Evolutionary conservation across 176 grass and related monocot genomes (phyloP).

Genomic region (Avena eriantha): DNA sequence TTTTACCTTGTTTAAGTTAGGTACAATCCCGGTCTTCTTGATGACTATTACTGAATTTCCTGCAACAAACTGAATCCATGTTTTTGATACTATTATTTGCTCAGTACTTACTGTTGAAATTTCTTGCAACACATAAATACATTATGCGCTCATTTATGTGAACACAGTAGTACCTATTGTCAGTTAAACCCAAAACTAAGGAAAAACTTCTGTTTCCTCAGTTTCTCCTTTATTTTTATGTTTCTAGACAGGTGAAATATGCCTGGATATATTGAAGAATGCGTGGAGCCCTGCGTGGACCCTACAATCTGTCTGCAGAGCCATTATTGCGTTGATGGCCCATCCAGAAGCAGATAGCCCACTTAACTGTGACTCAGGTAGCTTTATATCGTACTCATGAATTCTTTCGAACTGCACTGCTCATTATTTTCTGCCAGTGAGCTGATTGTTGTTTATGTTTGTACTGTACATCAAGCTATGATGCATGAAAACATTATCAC

Average conservation of each 20-base stretch:
- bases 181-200: background rate
- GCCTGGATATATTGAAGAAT: conserved; percentile 99
- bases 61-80: background rate
- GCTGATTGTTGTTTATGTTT: background rate
- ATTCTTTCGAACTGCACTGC: background rate
- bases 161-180: background rate
- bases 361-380: conserved; percentile 99
- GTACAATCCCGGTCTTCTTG: background rate
- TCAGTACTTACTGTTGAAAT: background rate
- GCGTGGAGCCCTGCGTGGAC: conserved; percentile 99
- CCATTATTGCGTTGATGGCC: conserved; percentile 97
- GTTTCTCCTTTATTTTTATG: conserved; percentile 20
- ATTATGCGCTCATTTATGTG: background rate
- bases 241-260: conserved; percentile 93
- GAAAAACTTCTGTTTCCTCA: conserved; percentile 14
- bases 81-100: conserved; percentile 9
- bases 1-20: background rate
- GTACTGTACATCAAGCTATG: conserved; percentile 10
- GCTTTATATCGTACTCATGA: conserved; percentile 32
- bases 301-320: conserved; percentile 96
- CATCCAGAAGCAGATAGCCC: conserved; percentile 96
- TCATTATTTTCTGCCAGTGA: background rate
- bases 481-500: background rate
- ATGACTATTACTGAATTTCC: background rate
- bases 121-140: background rate